Evolutionary conservation across 805 yeast species (phyloP).

Genomic region (Clavispora asparagi): DNA sequence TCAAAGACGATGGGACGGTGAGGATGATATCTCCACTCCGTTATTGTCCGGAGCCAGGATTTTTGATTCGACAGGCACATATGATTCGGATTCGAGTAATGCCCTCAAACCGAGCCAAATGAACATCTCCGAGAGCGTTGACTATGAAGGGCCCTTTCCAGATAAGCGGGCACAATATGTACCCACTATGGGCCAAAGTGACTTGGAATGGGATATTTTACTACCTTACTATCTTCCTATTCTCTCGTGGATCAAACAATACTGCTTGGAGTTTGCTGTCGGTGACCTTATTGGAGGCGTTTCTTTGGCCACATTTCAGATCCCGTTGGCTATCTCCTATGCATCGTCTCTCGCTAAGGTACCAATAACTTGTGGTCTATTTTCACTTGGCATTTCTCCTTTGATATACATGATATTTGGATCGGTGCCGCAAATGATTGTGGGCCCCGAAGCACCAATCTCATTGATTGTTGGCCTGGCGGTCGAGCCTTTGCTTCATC

Average conservation of each 20-base stretch:
- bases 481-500: conserved; percentile 38
- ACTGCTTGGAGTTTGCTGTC: conserved; percentile 34
- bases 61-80: neutral
- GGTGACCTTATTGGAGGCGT: conserved; percentile 79
- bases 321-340: conserved; percentile 64
- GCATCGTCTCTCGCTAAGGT: conserved; percentile 40
- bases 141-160: neutral
- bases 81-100: neutral
- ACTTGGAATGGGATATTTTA: conserved; percentile 22
- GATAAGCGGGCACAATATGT: neutral
- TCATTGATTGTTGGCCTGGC: conserved; percentile 44
- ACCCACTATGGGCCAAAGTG: neutral
- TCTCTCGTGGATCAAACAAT: conserved; percentile 60
- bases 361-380: conserved; percentile 36
- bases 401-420: conserved; percentile 38
- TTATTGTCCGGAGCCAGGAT: neutral
- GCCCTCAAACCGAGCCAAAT: neutral
- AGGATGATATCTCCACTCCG: neutral
- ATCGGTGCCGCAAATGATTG: conserved; percentile 43
- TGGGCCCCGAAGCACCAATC: conserved; percentile 44
- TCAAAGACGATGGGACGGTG: neutral
- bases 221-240: conserved; percentile 66
- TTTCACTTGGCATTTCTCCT: conserved; percentile 36
- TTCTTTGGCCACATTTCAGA: conserved; percentile 84
- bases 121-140: neutral